Evolutionary conservation across 768 basidiomycete species (phyloP).

Genomic region (Phanerodontia chrysosporium): DNA sequence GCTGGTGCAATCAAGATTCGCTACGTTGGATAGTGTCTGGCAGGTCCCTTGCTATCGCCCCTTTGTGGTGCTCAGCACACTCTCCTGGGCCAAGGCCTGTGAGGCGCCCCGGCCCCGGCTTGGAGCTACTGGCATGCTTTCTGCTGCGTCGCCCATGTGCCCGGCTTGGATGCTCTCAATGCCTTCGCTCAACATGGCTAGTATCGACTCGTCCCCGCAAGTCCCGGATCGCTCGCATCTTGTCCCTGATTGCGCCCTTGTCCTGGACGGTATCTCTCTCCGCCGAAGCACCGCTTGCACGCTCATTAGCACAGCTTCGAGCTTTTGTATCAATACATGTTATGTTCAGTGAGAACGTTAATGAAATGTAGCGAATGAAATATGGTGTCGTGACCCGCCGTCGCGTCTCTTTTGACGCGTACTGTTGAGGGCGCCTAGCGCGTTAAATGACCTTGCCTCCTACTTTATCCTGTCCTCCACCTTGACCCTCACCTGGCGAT

Average conservation of each 20-base stretch:
- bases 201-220: not conserved
- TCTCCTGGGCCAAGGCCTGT: not conserved
- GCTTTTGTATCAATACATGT: not conserved
- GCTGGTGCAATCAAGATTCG: constrained; percentile 72
- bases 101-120: not conserved
- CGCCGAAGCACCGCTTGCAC: not conserved
- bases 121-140: not conserved
- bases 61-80: not conserved
- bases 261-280: not conserved
- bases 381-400: not conserved
- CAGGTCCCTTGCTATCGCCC: not conserved
- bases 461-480: constrained; percentile 11
- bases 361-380: not conserved
- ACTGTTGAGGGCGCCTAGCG: not conserved
- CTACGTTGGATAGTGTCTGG: constrained; percentile 49
- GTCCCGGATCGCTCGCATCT: not conserved
- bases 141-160: not conserved
- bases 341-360: not conserved
- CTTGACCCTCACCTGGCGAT: constrained; percentile 12
- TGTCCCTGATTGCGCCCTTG: not conserved
- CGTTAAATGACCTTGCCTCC: not conserved
- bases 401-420: not conserved
- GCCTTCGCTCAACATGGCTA: not conserved
- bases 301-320: not conserved
- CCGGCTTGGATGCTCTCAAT: not conserved